Evolutionary conservation across 75 land plant genomes (phyloP), one percentile per base, ranked within the genome.

Genomic region (Cunninghamia lanceolata): DNA sequence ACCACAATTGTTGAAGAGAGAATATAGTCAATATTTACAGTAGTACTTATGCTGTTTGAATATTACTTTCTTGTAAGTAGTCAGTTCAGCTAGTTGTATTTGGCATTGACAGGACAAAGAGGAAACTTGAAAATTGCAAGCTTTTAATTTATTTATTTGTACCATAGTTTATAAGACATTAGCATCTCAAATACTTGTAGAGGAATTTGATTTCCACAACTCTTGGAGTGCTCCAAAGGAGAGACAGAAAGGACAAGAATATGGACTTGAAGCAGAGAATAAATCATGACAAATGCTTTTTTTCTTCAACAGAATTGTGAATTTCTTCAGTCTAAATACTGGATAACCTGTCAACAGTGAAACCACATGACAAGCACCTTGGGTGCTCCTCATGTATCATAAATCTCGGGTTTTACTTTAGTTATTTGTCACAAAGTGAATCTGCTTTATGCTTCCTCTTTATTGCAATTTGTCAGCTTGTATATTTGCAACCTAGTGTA

Each of bases 1-100:
- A 91, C 88, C 85, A 89, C 89, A 34, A 40, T 93, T 73, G 91
- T 89, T 53, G 85, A 85, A 82, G 92, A 91, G 87, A 93, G 92
- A 84, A 10, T 93, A 11, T 93, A 87, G 59, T 40, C 2, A 42
- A 78, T 35, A 78, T 25, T 28, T 42, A 78, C 45, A 7, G 19
- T 42, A 42, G n/a, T 36, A 11, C 3, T 16, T 36, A 75, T 75
- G 40, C 40, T 35, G 40, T 15, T 75, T 75, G 78, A 75, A 30
- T 75, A 5, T 75, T 19, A 4, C 4, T 16, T 36, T 75, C 78
- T 75, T 75, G 78, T 36, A 36, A 3, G 16, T 36, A 4, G 14
- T 36, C 19, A 14, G 17, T 35, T 36, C 19, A 15, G 39, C 36
- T 75, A 19, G 39, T 15, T 75, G 40, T 36, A 75, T 75, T 75